Evolutionary conservation across 2,329 filamentous ascomycete species (phyloP).

Genomic region (Fusarium solani-melongenae): DNA sequence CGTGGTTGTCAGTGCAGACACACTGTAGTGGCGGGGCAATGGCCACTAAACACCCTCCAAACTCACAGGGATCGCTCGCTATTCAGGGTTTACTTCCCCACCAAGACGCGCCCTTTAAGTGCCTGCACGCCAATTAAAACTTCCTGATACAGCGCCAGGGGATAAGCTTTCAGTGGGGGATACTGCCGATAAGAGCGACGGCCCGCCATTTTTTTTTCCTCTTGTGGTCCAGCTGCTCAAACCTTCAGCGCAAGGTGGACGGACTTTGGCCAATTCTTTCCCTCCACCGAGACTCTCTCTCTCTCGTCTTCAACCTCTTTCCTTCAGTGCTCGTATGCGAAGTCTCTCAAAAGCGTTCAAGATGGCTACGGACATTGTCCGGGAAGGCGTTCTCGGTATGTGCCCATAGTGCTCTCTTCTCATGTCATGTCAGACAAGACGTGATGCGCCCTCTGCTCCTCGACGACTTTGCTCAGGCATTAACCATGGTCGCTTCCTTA

Average conservation of each 20-base stretch:
- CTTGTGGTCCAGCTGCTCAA: background rate
- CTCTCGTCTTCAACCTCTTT: slow-evolving; percentile 9
- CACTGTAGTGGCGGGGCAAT: slow-evolving; percentile 24
- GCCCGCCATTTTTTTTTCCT: background rate
- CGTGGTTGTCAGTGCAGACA: background rate
- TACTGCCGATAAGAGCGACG: slow-evolving; percentile 30
- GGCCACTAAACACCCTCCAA: slow-evolving; percentile 15
- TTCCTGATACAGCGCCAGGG: slow-evolving; percentile 11
- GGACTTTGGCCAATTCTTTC: slow-evolving; percentile 16
- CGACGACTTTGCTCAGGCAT: slow-evolving; percentile 4
- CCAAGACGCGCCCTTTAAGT: slow-evolving; percentile 29
- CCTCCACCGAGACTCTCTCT: slow-evolving; percentile 22
- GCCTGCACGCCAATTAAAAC: slow-evolving; percentile 20
- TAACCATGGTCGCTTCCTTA: slow-evolving; percentile 17
- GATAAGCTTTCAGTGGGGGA: slow-evolving; percentile 22
- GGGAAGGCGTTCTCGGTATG: slow-evolving; percentile 70
- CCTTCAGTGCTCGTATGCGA: slow-evolving; percentile 46
- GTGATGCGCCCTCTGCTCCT: background rate
- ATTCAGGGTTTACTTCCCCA: background rate
- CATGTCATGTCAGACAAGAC: slow-evolving; percentile 1
- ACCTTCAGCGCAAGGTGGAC: slow-evolving; percentile 14
- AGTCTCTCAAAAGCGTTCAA: slow-evolving; percentile 50
- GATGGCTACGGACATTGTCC: slow-evolving; percentile 65
- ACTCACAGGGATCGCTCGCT: background rate
- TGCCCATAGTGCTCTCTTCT: slow-evolving; percentile 12